Base-by-base conservation (phyloP, 2,329 filamentous ascomycete genomes). In the Sporothrix mexicana region DNA sequence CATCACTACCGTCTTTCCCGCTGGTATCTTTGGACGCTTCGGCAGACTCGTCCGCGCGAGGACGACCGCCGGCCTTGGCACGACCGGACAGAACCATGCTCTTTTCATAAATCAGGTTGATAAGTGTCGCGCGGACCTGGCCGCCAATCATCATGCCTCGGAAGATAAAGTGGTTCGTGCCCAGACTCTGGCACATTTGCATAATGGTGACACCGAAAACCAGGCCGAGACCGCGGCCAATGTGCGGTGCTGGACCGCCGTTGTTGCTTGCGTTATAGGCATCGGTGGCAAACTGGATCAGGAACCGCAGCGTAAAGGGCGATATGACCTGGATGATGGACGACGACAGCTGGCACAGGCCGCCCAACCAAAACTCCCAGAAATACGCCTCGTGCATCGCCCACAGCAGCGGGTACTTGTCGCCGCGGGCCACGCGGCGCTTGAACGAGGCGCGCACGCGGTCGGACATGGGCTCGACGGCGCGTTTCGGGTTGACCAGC, bases 101-200 rank as follows among this genome's bases (percentile, higher is more conserved):
- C 81, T 98, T 98, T 80, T 96, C 93, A 78, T 97, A 98, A 73
- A 98, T 94, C 73, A 94, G 83, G 25, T 92, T 89, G 76, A 98
- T 97, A 59, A 98, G 84, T 0, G 93, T 92, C 0, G 91, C 94
- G 79, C 95, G 88, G 8, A 89, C 84, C 82, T 98, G 91, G 0
- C 94, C 96, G 75, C 95, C 96, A 53, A 97, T 89, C 83, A 97
- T 91, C 92, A 97, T 97, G 25, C 95, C 94, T 25, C 91, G 90
- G 78, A 95, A 98, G 78, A 98, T 91, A 82, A 97, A 98, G 79
- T 98, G 95, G 78, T 95, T 97, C 1, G 91, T 93, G 36, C 90
- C 89, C 75, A 97, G 79, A 79, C 92, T 95, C 81, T 97, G 93
- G 12, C 91, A 79, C 23, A 95, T 86, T 80, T 98, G 95, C 93